Percentiles rank a stretch among this genome's conserved stretches.
Evolutionary conservation across 257 asterid species (phyloP).

Genomic region (Craterostigma plantagineum): DNA sequence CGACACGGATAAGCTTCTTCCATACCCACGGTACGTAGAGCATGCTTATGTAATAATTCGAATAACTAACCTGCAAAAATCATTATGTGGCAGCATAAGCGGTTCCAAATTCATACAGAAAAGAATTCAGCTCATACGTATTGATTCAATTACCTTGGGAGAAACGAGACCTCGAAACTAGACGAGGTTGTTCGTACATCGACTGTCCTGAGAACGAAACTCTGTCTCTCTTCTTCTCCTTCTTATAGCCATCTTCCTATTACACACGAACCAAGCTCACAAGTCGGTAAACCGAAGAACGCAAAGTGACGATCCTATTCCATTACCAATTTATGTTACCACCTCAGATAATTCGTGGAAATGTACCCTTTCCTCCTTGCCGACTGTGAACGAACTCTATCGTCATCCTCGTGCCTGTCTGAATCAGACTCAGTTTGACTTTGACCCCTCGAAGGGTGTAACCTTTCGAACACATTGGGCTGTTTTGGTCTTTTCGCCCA

Average conservation of each 20-base stretch:
- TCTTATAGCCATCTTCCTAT: constrained; percentile 21
- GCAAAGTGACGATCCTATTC: too few relatives aligned
- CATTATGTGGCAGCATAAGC: too few relatives aligned
- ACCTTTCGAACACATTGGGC: constrained; percentile 13
- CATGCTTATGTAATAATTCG: too few relatives aligned
- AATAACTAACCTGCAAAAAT: too few relatives aligned
- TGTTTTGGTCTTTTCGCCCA: constrained; percentile 28
- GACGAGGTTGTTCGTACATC: constrained; percentile 17
- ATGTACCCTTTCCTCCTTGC: too few relatives aligned
- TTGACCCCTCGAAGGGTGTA: not conserved
- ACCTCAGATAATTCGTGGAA: too few relatives aligned
- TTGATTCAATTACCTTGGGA: constrained; percentile 22
- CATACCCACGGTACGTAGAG: too few relatives aligned
- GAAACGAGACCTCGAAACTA: constrained; percentile 42
- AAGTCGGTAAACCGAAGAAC: too few relatives aligned
- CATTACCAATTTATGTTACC: too few relatives aligned
- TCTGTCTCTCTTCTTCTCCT: constrained; percentile 27
- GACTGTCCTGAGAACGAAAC: constrained; percentile 41
- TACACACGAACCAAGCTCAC: not conserved
- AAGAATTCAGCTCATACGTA: too few relatives aligned
- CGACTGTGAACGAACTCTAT: not conserved
- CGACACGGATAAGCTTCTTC: too few relatives aligned
- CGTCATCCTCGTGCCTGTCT: not conserved
- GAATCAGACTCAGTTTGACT: not conserved
- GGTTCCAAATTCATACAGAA: too few relatives aligned